Conservation (phyloP, 139 green algal species). For the Chlamydomonas asymmetrica region DNA sequence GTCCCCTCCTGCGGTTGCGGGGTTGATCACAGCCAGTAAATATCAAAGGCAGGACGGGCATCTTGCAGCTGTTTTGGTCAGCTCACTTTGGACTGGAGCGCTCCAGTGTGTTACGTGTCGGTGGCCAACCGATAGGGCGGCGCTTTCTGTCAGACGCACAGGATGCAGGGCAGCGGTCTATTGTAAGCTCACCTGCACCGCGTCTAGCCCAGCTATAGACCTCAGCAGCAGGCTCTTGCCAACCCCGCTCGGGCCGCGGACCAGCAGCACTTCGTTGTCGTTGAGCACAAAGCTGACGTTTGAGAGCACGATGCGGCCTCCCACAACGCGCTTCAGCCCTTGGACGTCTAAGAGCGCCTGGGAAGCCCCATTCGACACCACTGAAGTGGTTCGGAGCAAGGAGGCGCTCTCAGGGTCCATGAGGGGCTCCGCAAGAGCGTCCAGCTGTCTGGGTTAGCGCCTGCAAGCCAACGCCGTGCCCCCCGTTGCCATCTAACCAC, state of each 20-base stretch:
- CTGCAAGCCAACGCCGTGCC: no score
- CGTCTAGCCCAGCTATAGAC: conserved; percentile 63
- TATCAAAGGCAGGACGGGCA: background rate
- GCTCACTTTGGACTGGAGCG: background rate
- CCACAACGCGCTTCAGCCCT: conserved; percentile 37
- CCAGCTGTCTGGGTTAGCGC: no score
- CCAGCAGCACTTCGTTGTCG: conserved; percentile 60
- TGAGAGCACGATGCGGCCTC: conserved; percentile 30
- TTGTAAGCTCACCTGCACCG: conserved; percentile 35
- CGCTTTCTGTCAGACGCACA: no score
- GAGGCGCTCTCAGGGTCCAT: no score
- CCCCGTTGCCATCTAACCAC: no score
- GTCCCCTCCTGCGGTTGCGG: conserved; percentile 56
- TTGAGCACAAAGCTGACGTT: conserved; percentile 53
- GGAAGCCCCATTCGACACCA: no score
- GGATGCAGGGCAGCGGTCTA: background rate
- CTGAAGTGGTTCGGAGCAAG: no score
- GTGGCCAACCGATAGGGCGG: background rate
- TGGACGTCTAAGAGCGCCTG: conserved; percentile 35
- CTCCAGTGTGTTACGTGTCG: background rate
- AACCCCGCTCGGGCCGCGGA: conserved; percentile 72
- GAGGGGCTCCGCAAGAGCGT: no score
- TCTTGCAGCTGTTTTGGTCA: background rate
- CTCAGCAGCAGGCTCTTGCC: conserved; percentile 84
- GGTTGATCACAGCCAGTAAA: background rate